These are phyloP conservation scores for Fusarium euwallaceae DNA, from an alignment of 2,329 filamentous ascomycete genomes.

Conservation along the genomic window DNA sequence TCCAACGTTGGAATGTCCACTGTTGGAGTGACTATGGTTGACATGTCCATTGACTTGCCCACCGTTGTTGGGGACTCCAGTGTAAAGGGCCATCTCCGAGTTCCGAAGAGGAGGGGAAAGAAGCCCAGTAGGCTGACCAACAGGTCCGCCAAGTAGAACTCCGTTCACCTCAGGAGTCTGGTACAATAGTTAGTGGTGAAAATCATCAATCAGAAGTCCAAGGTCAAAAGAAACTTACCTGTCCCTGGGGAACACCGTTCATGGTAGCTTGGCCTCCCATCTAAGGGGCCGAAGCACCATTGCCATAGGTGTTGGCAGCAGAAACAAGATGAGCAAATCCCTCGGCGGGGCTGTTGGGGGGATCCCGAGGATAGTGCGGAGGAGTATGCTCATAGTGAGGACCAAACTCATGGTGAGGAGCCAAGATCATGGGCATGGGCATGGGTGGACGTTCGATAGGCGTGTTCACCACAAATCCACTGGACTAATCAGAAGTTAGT, in stretches of 20 bases:
- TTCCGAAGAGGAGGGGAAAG: conserved; percentile 14
- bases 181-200: conserved; percentile 14
- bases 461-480: conserved; percentile 6
- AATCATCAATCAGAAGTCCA: background rate
- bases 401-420: background rate
- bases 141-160: background rate
- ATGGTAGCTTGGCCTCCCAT: conserved; percentile 37
- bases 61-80: background rate
- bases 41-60: background rate
- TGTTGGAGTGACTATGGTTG: background rate
- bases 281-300: conserved; percentile 38
- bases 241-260: background rate
- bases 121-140: conserved; percentile 1
- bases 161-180: background rate
- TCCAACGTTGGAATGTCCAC: background rate
- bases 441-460: background rate
- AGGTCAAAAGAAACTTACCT: conserved; percentile 17
- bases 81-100: background rate
- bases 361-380: background rate
- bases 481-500: conserved; percentile 22
- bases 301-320: background rate
- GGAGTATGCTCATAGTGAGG: too few species aligned
- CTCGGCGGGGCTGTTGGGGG: conserved; percentile 33
- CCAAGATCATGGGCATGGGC: background rate
- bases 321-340: background rate